phyloP scores from a whole-genome alignment of 495 filamentous ascomycete genomes.

The Penicillium samsonianum region DNA sequence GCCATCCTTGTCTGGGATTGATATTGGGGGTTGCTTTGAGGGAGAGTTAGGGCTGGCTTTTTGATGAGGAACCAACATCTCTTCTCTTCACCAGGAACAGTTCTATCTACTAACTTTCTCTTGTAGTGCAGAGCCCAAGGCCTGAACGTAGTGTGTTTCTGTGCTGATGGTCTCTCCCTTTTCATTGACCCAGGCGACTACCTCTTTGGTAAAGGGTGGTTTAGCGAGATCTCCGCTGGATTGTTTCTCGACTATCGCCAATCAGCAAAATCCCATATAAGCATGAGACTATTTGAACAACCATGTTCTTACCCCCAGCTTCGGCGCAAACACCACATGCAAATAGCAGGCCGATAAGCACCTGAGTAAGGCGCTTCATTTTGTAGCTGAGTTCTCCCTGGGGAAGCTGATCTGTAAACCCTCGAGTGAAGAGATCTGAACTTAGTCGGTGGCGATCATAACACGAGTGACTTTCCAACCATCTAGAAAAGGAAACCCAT shows the following conservation, averaged over 20 bases:
- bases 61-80: conserved; percentile 6
- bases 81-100: not conserved
- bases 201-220: conserved; percentile 40
- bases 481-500: conserved; percentile 1
- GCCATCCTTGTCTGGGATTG: conserved; percentile 1
- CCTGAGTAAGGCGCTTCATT: conserved; percentile 25
- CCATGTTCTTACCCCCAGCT: conserved; percentile 17
- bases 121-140: conserved; percentile 7
- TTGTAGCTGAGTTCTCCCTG: conserved; percentile 5
- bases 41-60: not conserved
- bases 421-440: conserved; percentile 4
- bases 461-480: conserved; percentile 17
- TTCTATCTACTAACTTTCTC: conserved; percentile 22
- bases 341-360: conserved; percentile 19
- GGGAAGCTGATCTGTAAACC: conserved; percentile 3
- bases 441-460: conserved; percentile 20
- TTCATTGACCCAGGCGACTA: conserved; percentile 67
- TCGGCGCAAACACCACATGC: conserved; percentile 18
- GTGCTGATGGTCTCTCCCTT: conserved; percentile 53
- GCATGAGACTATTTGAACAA: not conserved
- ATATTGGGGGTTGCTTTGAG: conserved; percentile 1
- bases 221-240: conserved; percentile 9
- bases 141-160: conserved; percentile 18
- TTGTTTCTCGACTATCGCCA: conserved; percentile 3
- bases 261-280: conserved; percentile 7